Evolutionary conservation across 2,329 filamentous ascomycete species (phyloP).

Genomic region (Fusarium coffeatum): DNA sequence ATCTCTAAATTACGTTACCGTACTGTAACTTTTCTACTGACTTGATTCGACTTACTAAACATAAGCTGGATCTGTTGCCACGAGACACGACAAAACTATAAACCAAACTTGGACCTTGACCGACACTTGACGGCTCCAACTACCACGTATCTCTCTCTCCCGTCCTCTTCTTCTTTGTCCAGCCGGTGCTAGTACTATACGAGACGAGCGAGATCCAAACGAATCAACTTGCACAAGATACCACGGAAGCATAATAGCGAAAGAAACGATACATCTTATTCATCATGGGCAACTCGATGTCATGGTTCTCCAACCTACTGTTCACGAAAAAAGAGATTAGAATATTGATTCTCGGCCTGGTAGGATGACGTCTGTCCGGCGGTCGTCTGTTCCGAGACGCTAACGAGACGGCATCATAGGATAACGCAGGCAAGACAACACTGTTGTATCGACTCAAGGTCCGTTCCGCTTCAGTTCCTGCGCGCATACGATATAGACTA

Average conservation of each 20-base stretch:
- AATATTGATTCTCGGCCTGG: slow-evolving; percentile 93
- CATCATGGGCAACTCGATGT: slow-evolving; percentile 73
- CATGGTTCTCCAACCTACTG: slow-evolving; percentile 77
- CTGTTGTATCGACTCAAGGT: slow-evolving; percentile 96
- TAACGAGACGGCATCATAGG: slow-evolving; percentile 63
- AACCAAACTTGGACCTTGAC: slow-evolving; percentile 6
- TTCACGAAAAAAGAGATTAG: slow-evolving; percentile 98
- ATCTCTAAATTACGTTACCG: slow-evolving; percentile 39
- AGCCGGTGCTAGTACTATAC: slow-evolving; percentile 13
- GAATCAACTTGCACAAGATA: slow-evolving; percentile 12
- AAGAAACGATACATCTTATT: slow-evolving; percentile 26
- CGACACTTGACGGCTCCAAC: slow-evolving; percentile 8
- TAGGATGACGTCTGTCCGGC: slow-evolving; percentile 58
- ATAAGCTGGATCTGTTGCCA: slow-evolving; percentile 34
- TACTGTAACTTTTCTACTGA: slow-evolving; percentile 3
- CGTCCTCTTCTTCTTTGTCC: slow-evolving; percentile 9
- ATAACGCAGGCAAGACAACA: slow-evolving; percentile 98
- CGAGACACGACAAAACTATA: slow-evolving; percentile 41
- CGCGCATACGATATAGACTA: slow-evolving; percentile 14
- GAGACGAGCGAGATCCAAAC: slow-evolving; percentile 10
- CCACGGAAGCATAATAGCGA: slow-evolving; percentile 19
- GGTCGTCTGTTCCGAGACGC: slow-evolving; percentile 29
- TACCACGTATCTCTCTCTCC: not conserved
- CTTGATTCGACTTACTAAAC: slow-evolving; percentile 33
- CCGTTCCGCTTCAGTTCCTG: slow-evolving; percentile 15